Evolutionary conservation across 306 rosid genomes (phyloP), one percentile per base, ranked within the genome.

Genomic region (Glycine soja): DNA sequence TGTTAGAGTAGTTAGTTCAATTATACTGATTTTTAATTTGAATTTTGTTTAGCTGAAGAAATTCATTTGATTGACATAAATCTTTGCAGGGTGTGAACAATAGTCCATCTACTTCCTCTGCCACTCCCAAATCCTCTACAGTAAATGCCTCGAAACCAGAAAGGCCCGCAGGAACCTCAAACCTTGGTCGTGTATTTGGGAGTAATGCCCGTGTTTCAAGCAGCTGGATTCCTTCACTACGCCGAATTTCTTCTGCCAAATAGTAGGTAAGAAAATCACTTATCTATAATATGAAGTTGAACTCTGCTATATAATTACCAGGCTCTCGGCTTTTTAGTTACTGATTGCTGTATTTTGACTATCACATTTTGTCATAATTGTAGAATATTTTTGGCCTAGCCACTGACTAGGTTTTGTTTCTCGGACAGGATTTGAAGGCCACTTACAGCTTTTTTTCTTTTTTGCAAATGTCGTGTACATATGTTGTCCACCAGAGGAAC

Each of bases 161-260:
- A 45, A 80, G 32, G 77, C 48, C 81, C 47, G 6, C 64, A 34
- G 87, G 65, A 80, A 74, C 79, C 74, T 85, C 88, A 42, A 73
- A 89, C 81, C 3, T 50, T 13, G 78, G 79, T 53, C 88, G 87
- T 40, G 88, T 83, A 45, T 62, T 87, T 19, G 88, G 88, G 52
- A 73, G 43, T 70, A 87, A 83, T 32, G 9, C 88, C 34, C 88
- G 86, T 81, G 74, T 84, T 87, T 84, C 92, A 32, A 89, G 88
- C 81, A 51, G 87, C 62, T 85, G 87, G 92, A 74, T 89, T 67
- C 90, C 92, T 74, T 89, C 92, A 4, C 80, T 89, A 74, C 85
- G 88, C 51, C 88, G 92, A 59, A 85, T 86, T 51, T 89, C 92
- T 45, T 89, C 92, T 0, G 53, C 92, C 82, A 86, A 88, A 71